Evolutionary conservation across 1,139 yeast genomes (phyloP).

Genomic region (Pichia sp.): DNA sequence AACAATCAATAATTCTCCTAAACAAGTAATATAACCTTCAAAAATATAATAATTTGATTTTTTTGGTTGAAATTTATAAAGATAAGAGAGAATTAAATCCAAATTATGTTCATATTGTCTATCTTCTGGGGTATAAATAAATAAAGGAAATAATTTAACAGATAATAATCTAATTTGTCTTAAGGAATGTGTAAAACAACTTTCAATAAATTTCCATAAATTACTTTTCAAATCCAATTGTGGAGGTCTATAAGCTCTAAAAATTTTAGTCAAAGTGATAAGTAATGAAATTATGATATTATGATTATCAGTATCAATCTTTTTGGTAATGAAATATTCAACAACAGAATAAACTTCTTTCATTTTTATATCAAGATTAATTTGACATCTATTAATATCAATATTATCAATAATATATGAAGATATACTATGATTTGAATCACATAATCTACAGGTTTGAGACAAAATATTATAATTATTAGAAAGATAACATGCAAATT

Average conservation of each 20-base stretch:
- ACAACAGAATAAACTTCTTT: constrained; percentile 18
- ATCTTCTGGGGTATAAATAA: constrained; percentile 34
- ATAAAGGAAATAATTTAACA: constrained; percentile 42
- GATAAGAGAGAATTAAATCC: constrained; percentile 32
- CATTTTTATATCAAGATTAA: constrained; percentile 13
- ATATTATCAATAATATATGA: constrained; percentile 22
- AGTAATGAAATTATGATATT: constrained; percentile 38
- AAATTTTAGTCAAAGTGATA: constrained; percentile 40
- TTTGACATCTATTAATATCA: constrained; percentile 28
- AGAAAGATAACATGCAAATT: constrained; percentile 37
- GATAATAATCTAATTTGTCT: constrained; percentile 50
- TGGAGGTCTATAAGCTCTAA: constrained; percentile 45
- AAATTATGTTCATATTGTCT: constrained; percentile 34
- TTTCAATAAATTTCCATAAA: constrained; percentile 27
- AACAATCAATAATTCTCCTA: constrained; percentile 55
- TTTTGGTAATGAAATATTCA: constrained; percentile 19
- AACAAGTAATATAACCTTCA: constrained; percentile 56
- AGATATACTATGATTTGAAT: constrained; percentile 19
- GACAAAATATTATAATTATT: constrained; percentile 31
- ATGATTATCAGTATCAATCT: constrained; percentile 21
- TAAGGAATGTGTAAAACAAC: constrained; percentile 31
- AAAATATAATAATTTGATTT: constrained; percentile 37
- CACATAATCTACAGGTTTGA: constrained; percentile 41
- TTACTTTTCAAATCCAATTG: constrained; percentile 16
- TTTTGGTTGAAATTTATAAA: constrained; percentile 35